Evolutionary conservation across 257 asterid species (phyloP), one percentile per base, ranked within the genome.

Genomic region (Parsonsia alboflavescens): DNA sequence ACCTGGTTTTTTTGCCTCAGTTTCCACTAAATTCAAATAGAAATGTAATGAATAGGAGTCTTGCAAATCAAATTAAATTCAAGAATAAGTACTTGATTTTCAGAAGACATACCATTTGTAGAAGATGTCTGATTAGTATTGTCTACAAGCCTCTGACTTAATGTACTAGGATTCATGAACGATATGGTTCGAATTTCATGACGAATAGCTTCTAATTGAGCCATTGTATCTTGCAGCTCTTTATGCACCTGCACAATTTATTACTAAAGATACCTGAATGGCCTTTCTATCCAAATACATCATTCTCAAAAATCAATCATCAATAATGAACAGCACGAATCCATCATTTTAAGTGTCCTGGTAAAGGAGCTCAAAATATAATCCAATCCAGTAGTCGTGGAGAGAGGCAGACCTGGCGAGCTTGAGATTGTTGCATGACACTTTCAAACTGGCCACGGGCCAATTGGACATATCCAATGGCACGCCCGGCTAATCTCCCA

Each of bases 361-460:
- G 21, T 61, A 24, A 41, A 4, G 30, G 58, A 73, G 58, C 22
- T 42, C 46, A 58, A 71, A 42, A 7, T 33, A 15, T 10, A 61
- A 63, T 63, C 16, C 22, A 30, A 30, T 22, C 10, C 44, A 41
- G 41, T 6, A 61, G 11, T n/a, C 2, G 46, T 45, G 33, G 63
- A 62, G 59, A 78, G 44, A 64, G 66, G 70, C 70, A 57, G 70
- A 91, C 98, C 96, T 91, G 94, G 69, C 81, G 88, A 82, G 93
- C 96, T 88, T 91, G 97, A 42, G 96, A 75, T 79, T 91, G 91
- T 79, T 93, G 97, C 97, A 90, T 86, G 80, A 93, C 83, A 72
- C 80, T 83, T 39, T 90, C 96, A 33, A 93, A 91, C 72, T 91
- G 97, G 57, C 96, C 97, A 12, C 97, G 97, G 24, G 93, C 95